phyloP scores from a whole-genome alignment of 176 grass and related monocot species.

The Carex littledalei region DNA sequence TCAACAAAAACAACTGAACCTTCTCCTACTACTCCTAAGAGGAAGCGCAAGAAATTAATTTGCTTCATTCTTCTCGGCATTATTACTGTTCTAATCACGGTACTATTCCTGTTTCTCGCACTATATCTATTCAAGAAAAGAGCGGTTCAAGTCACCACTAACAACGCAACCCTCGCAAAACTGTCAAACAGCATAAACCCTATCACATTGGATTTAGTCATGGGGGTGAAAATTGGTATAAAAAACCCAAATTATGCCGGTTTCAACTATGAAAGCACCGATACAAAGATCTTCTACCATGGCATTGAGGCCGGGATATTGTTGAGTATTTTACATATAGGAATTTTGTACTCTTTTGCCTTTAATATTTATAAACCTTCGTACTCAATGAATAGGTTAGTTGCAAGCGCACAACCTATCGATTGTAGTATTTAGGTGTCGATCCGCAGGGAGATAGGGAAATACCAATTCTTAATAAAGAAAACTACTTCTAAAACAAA shows the following conservation, averaged over 20 bases:
- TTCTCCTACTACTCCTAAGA: conserved; percentile 4
- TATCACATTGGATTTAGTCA: conserved; percentile 17
- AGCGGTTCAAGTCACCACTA: conserved; percentile 33
- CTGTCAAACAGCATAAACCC: conserved; percentile 14
- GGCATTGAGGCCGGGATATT: conserved; percentile 30
- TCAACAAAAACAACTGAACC: not conserved
- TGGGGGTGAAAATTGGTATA: conserved; percentile 32
- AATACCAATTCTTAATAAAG: too few species aligned
- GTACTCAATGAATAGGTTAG: too few species aligned
- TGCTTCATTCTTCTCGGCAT: conserved; percentile 21
- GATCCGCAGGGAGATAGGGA: too few species aligned
- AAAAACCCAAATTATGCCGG: conserved; percentile 49
- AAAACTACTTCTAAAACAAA: too few species aligned
- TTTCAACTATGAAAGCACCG: conserved; percentile 33
- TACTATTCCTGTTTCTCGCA: conserved; percentile 31
- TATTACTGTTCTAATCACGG: conserved; percentile 25
- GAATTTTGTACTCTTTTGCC: too few species aligned
- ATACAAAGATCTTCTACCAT: conserved; percentile 46
- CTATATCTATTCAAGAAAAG: conserved; percentile 40
- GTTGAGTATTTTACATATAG: too few species aligned
- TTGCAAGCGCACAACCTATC: too few species aligned
- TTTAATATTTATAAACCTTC: too few species aligned
- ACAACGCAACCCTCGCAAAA: conserved; percentile 20
- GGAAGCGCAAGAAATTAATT: not conserved
- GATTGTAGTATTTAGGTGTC: too few species aligned